Evolutionary conservation across 2,329 filamentous ascomycete species (phyloP), one percentile per base, ranked within the genome.

Genomic region (Aureobasidium sp.): DNA sequence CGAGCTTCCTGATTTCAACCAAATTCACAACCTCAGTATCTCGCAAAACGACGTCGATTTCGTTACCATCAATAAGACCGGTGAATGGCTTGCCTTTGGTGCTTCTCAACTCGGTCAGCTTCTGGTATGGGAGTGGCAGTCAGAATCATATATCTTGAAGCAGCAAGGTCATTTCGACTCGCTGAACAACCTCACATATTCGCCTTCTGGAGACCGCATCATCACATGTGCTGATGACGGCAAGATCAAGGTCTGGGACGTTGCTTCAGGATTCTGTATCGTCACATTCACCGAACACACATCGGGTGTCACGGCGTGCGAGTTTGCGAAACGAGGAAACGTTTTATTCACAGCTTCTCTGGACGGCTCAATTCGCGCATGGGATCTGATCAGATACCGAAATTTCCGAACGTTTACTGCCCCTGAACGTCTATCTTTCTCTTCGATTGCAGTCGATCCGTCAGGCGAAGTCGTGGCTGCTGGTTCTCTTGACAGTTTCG

Each of bases 101-200:
- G 94, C 95, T 0, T 96, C 94, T 1, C 95, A 95, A 69, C 82
- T 96, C 5, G 95, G 95, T 0, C 94, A 99, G 72, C 80, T 99
- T n/a, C 78, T 99, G 4, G 94, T 99, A 4, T 99, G 94, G 94
- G 94, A 99, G 74, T 99, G 95, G 92, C 93, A 97, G 72, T 99
- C 94, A 0, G 95, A 99, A 75, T 97, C 93, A 6, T 99, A 99
- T 74, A 95, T 99, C 63, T 79, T 99, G 52, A 99, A 99, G 76
- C 94, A 99, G 71, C 94, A 97, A 74, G 94, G 93, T 0, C 94
- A 99, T 75, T 92, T 96, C 66, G 94, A 99, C 73, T 89, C 91
- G 2, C 92, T 97, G 84, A 97, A 97, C 74, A 84, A 91, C 0
- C 80, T 99, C 4, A 88, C 89, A 9, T 99, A 97, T 75, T 93